Evolutionary conservation across 2,329 filamentous ascomycete species (phyloP).

Genomic region (Colletotrichum ledebouriae): DNA sequence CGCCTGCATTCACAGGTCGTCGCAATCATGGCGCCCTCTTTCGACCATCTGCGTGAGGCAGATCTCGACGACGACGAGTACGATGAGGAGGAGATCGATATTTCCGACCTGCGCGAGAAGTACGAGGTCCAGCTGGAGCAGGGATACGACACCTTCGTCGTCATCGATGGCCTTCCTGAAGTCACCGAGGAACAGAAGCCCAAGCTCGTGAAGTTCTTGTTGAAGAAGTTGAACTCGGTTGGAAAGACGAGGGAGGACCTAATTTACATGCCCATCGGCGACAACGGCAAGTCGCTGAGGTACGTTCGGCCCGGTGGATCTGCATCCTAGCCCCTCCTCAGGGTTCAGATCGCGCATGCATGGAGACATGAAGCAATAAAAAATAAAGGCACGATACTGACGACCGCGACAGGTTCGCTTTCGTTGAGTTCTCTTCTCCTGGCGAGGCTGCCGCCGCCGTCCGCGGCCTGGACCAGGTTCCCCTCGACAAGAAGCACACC

Average conservation of each 20-base stretch:
- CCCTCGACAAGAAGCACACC: conserved; percentile 97
- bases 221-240: conserved; percentile 90
- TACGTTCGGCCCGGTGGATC: conserved; percentile 59
- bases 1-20: conserved; percentile 47
- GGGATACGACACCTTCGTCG: conserved; percentile 95
- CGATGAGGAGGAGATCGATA: conserved; percentile 94
- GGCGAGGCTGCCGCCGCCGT: conserved; percentile 91
- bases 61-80: conserved; percentile 88
- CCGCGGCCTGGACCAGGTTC: conserved; percentile 85
- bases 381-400: conserved; percentile 24
- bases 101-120: conserved; percentile 92
- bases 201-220: conserved; percentile 95
- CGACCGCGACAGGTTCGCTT: conserved; percentile 79
- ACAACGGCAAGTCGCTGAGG: conserved; percentile 88
- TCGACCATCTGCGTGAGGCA: conserved; percentile 91
- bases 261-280: conserved; percentile 93
- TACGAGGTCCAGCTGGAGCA: conserved; percentile 97
- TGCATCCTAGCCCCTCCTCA: not conserved
- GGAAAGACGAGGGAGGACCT: conserved; percentile 88
- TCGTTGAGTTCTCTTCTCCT: conserved; percentile 94
- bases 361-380: not conserved
- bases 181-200: conserved; percentile 92
- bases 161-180: conserved; percentile 91
- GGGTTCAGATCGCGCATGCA: not conserved
- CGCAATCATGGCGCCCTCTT: conserved; percentile 90